phyloP scores from a whole-genome alignment of 2,329 filamentous ascomycete species.

The Capronia epimyces region DNA sequence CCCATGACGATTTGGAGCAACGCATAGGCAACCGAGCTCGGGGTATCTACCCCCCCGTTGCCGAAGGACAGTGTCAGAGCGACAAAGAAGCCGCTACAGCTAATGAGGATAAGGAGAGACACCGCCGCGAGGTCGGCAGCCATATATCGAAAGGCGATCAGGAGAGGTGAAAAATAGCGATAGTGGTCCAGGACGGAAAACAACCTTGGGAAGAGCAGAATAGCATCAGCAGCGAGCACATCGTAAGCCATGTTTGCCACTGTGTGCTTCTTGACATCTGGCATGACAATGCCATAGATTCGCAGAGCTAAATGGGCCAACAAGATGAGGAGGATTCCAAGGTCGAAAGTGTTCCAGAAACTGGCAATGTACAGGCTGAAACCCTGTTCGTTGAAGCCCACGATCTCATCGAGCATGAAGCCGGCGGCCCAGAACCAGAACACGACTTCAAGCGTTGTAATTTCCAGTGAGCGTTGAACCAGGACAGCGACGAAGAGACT shows the following conservation, averaged over 20 bases:
- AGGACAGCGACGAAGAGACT: constrained; percentile 81
- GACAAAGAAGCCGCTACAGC: constrained; percentile 91
- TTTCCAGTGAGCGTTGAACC: constrained; percentile 65
- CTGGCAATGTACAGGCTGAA: constrained; percentile 96
- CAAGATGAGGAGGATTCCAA: constrained; percentile 80
- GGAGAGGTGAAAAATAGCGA: constrained; percentile 88
- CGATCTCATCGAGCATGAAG: constrained; percentile 93
- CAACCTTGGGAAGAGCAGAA: constrained; percentile 80
- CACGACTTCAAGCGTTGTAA: constrained; percentile 76
- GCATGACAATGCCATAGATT: constrained; percentile 77
- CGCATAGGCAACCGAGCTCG: constrained; percentile 73
- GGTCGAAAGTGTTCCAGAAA: constrained; percentile 94
- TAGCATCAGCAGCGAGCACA: constrained; percentile 84
- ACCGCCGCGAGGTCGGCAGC: constrained; percentile 81
- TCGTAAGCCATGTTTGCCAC: constrained; percentile 87
- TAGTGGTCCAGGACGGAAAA: constrained; percentile 94
- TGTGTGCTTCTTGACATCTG: constrained; percentile 61
- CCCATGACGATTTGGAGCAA: constrained; percentile 95
- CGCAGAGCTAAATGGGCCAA: constrained; percentile 86
- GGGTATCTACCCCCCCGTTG: constrained; percentile 60
- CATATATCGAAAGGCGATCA: constrained; percentile 94
- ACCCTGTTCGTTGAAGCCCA: constrained; percentile 93
- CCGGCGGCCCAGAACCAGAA: constrained; percentile 99
- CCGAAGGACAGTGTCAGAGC: constrained; percentile 81
- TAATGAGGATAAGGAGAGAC: constrained; percentile 74